These are phyloP conservation scores for Globisporangium middletonii DNA, from an alignment of 352 stramenopile species.

Conservation along the genomic window DNA sequence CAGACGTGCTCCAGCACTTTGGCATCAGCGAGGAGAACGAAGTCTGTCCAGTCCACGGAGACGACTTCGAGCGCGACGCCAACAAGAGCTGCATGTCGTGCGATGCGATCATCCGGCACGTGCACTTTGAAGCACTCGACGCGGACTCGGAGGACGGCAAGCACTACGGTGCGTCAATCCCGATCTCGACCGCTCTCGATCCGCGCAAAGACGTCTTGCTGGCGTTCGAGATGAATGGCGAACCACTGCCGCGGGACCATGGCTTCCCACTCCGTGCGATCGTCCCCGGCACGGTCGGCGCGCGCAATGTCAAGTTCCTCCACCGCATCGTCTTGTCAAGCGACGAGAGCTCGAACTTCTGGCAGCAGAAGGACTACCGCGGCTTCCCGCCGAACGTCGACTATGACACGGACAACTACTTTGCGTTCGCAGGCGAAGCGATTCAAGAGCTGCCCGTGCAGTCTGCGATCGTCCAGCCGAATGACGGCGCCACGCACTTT, in stretches of 20 bases:
- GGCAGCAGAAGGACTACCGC: constrained; percentile 92
- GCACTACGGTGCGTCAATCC: constrained; percentile 68
- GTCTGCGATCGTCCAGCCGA: constrained; percentile 87
- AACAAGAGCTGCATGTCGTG: constrained; percentile 7
- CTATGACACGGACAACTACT: constrained; percentile 77
- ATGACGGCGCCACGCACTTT: constrained; percentile 36
- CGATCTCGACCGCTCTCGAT: constrained; percentile 84
- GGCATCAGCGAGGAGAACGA: constrained; percentile 48
- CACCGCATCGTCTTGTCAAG: constrained; percentile 71
- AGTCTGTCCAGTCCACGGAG: constrained; percentile 29
- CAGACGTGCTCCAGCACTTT: constrained; percentile 75
- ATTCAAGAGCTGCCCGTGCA: constrained; percentile 91
- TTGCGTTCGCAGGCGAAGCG: constrained; percentile 77
- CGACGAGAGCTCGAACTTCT: constrained; percentile 84
- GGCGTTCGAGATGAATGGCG: constrained; percentile 94
- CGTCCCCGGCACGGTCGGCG: constrained; percentile 85
- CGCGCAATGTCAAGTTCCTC: constrained; percentile 93
- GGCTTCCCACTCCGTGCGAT: constrained; percentile 91
- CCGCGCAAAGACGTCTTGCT: constrained; percentile 89
- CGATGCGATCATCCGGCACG: constrained; percentile 20
- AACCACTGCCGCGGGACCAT: constrained; percentile 84
- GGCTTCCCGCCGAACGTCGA: constrained; percentile 82
- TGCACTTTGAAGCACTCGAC: constrained; percentile 54
- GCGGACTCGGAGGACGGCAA: constrained; percentile 36
- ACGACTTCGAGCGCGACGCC: constrained; percentile 33